Evolutionary conservation across 441 rosid genomes (phyloP).

Genomic region (Mallotus japonicus): DNA sequence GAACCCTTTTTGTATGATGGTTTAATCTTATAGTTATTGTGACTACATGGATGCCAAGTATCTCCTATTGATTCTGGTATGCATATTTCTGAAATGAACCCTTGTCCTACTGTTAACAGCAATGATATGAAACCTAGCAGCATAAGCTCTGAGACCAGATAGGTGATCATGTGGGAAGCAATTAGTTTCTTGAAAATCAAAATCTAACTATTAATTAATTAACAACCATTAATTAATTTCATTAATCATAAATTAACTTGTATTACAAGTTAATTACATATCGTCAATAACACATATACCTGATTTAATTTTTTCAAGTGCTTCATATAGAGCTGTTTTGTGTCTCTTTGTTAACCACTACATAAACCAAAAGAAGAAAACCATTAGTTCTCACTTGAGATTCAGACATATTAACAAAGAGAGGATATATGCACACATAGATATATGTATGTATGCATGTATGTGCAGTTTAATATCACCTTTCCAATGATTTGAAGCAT

Average conservation of each 20-base stretch:
- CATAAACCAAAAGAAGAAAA: not conserved
- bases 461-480: not conserved
- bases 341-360: constrained; percentile 66
- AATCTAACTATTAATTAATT: not conserved
- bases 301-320: constrained; percentile 73
- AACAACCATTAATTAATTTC: not conserved
- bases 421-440: no score
- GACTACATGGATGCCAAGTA: constrained; percentile 67
- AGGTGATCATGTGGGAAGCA: not conserved
- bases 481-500: constrained; percentile 20
- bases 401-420: constrained; percentile 35
- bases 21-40: constrained; percentile 7
- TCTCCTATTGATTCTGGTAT: constrained; percentile 37
- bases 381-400: no score
- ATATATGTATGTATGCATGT: constrained; percentile 5
- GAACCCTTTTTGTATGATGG: not conserved
- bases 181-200: not conserved
- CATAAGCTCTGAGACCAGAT: constrained; percentile 54
- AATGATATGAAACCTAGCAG: constrained; percentile 79
- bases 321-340: constrained; percentile 61
- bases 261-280: no score
- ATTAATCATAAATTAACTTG: no score
- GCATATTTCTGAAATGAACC: constrained; percentile 48
- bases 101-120: constrained; percentile 52
- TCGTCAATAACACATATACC: constrained; percentile 24